Conservation (phyloP, 192 early-diverging fungal species). For the Coemansia furcata region DNA sequence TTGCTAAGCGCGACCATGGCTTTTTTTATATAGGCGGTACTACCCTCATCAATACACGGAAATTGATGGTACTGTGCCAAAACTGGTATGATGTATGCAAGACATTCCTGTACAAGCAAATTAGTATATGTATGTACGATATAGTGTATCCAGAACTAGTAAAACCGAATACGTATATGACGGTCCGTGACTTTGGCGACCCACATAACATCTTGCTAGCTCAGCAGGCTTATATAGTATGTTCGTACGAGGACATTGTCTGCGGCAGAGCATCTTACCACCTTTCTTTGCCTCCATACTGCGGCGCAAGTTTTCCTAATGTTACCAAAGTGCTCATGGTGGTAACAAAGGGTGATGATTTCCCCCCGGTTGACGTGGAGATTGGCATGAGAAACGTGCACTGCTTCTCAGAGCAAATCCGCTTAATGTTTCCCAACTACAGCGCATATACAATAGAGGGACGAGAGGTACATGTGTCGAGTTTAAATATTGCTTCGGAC, state of each 20-base stretch:
- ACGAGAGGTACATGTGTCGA: neutral
- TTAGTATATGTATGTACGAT: neutral
- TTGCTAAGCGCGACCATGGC: neutral
- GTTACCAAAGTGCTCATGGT: neutral
- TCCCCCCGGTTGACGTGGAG: neutral
- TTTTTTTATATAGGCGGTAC: neutral
- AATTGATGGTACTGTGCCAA: neutral
- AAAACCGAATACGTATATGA: too few relatives aligned
- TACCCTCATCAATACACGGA: too few relatives aligned
- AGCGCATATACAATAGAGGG: neutral
- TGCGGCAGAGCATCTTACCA: neutral
- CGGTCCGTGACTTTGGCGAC: neutral
- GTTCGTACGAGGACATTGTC: neutral
- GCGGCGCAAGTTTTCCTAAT: neutral
- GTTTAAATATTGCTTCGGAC: neutral
- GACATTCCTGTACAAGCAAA: neutral
- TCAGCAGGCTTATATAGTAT: neutral
- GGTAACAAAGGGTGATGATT: neutral
- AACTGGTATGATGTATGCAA: neutral
- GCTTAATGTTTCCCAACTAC: neutral
- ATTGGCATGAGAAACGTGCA: constrained; percentile 3
- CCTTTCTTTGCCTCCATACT: neutral
- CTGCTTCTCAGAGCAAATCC: neutral
- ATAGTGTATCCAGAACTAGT: neutral
- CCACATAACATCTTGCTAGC: neutral